Percentiles rank a stretch among this genome's conserved stretches.
Evolutionary conservation across 805 yeast genomes (phyloP).

Genomic region (Saturnispora sekii): DNA sequence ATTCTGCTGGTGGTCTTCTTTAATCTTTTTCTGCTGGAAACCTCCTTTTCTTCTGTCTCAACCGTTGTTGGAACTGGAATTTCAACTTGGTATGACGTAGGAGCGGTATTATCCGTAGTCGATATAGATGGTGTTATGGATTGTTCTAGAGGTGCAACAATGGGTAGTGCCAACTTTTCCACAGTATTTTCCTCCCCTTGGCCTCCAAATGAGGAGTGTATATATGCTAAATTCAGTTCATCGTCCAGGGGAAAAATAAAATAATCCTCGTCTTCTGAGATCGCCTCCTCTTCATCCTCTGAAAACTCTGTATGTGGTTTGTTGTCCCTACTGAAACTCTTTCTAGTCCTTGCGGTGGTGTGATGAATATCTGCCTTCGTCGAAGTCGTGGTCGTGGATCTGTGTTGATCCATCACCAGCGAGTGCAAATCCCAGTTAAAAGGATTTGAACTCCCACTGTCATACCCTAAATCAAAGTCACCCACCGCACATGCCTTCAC

Average conservation of each 20-base stretch:
- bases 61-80: not conserved
- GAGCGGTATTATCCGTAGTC: not conserved
- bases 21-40: not conserved
- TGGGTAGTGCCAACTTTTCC: not conserved
- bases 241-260: slow-evolving; percentile 11
- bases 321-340: not conserved
- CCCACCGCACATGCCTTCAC: slow-evolving; percentile 24
- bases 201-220: not conserved
- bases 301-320: not conserved
- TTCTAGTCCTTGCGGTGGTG: not conserved
- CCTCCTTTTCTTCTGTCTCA: slow-evolving; percentile 1
- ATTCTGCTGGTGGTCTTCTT: not conserved
- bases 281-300: slow-evolving; percentile 9
- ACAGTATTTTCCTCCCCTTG: not conserved
- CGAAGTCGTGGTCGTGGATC: not conserved
- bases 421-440: slow-evolving; percentile 24
- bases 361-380: not conserved
- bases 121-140: too few species aligned
- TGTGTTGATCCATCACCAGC: slow-evolving; percentile 10
- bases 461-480: slow-evolving; percentile 24
- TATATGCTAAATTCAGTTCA: slow-evolving; percentile 8
- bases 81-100: not conserved
- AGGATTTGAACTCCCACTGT: slow-evolving; percentile 13
- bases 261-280: slow-evolving; percentile 8
- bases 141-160: not conserved